Base-by-base conservation (phyloP, 2,329 filamentous ascomycete species). In the Aspergillus piperis region DNA sequence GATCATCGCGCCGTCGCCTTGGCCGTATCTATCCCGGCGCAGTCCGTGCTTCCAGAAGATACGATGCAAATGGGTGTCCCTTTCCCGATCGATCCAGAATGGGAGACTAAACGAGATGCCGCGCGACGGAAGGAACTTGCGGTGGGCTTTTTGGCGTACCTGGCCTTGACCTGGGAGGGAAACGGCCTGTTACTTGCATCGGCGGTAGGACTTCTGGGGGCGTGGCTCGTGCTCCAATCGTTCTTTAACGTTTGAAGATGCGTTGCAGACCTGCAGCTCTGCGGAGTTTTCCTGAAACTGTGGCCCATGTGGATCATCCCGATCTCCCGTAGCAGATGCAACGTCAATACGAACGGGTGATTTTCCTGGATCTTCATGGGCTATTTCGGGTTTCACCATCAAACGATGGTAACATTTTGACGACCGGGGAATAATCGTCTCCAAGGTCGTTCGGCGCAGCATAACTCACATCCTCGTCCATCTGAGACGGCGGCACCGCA, bases 1-100 rank as follows among this genome's bases (percentile, higher is more conserved):
- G 95, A 99, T 73, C 95, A 99, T 77, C 86, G 91, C 30, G 85
- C 92, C 6, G 95, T 98, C 2, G 90, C 87, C 51, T 80, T 96
- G 23, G 85, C 89, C 3, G 81, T 88, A 7, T 79, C 81, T 0
- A 83, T 97, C 15, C 89, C 91, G 1, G 77, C 91, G 5, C 66
- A 71, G 13, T 63, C 75, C 6, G 59, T 63, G 42, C 63, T 63
- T 30, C 61, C 66, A 17, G 68, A 71, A 21, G 78, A 80, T 63
- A 70, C 79, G 23, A 44, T 47, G 10, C 71, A 78, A 41, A 68
- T 77, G 19, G 70, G 74, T n/a, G 75, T 83, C 48, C 87, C 87
- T 1, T 89, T 86, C 69, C 70, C 79, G 17, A 78, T 89, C 50
- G 83, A 86, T 66, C 77, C 81, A 4, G 72, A 81, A 39, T 90